Percentiles rank a stretch among this genome's conserved stretches.
phyloP scores from a whole-genome alignment of 2,329 filamentous ascomycete genomes.

The Cladosporium velox region DNA sequence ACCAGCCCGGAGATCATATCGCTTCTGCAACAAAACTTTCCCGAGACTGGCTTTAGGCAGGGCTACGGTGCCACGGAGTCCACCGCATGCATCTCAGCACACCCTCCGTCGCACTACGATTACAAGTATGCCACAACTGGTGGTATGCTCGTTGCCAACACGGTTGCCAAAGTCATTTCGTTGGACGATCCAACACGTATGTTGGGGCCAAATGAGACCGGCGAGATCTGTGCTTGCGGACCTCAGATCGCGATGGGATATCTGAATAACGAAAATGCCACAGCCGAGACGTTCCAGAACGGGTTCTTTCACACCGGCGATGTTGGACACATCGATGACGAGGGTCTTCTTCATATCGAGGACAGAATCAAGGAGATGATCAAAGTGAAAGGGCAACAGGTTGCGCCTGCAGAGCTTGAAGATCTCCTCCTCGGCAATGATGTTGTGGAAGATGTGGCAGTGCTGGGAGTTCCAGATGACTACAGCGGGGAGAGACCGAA shows the following conservation, averaged over 20 bases:
- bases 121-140: slow-evolving; percentile 60
- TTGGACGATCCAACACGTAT: slow-evolving; percentile 51
- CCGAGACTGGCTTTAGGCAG: slow-evolving; percentile 62
- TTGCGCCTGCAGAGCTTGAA: slow-evolving; percentile 64
- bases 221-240: slow-evolving; percentile 46
- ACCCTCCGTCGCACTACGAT: slow-evolving; percentile 57
- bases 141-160: slow-evolving; percentile 59
- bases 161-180: slow-evolving; percentile 60
- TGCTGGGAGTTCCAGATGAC: slow-evolving; percentile 56
- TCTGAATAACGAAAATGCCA: slow-evolving; percentile 37
- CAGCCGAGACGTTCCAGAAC: slow-evolving; percentile 47
- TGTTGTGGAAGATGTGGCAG: slow-evolving; percentile 59
- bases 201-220: slow-evolving; percentile 52
- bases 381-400: slow-evolving; percentile 64
- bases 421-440: slow-evolving; percentile 60
- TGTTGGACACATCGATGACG: slow-evolving; percentile 56
- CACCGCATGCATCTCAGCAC: slow-evolving; percentile 63
- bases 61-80: slow-evolving; percentile 71
- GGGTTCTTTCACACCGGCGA: slow-evolving; percentile 62
- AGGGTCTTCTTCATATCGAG: slow-evolving; percentile 59
- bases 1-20: slow-evolving; percentile 58
- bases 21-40: slow-evolving; percentile 57
- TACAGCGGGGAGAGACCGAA: slow-evolving; percentile 59
- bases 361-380: slow-evolving; percentile 69
- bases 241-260: slow-evolving; percentile 45